Evolutionary conservation across 1,284 basidiomycete species (phyloP).

Genomic region (Cutaneotrichosporon sp.): DNA sequence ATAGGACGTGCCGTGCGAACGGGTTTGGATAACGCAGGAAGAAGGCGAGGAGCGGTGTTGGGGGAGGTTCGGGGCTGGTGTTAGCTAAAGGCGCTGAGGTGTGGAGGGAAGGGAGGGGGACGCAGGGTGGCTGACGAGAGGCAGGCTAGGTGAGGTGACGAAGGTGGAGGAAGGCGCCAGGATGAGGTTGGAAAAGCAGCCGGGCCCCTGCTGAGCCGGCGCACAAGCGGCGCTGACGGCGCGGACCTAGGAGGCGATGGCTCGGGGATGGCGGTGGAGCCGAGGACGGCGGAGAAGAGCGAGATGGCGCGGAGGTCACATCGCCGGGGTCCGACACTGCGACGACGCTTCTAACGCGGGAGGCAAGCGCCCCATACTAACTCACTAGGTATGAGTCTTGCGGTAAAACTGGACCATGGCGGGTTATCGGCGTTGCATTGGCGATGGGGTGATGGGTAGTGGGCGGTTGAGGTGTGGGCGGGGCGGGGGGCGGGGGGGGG

Average conservation of each 20-base stretch:
- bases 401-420: slow-evolving; percentile 37
- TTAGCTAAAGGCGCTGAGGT: slow-evolving; percentile 1
- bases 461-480: too few relatives aligned
- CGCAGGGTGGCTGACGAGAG: neutral
- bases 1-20: slow-evolving; percentile 87
- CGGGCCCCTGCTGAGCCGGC: too few relatives aligned
- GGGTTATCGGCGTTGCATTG: neutral
- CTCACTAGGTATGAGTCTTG: slow-evolving; percentile 39
- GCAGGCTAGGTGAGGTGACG: too few relatives aligned
- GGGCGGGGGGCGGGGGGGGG: neutral
- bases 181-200: too few relatives aligned
- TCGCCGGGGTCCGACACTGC: neutral
- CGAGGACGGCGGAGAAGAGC: too few relatives aligned
- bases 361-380: neutral
- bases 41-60: slow-evolving; percentile 87
- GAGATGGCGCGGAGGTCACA: neutral
- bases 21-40: slow-evolving; percentile 97
- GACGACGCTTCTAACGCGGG: neutral
- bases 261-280: neutral
- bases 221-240: too few relatives aligned
- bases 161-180: too few relatives aligned
- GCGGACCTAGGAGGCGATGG: too few relatives aligned
- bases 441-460: neutral
- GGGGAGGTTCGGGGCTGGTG: slow-evolving; percentile 51
- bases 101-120: too few relatives aligned